phyloP scores from a whole-genome alignment of 2,329 filamentous ascomycete genomes.

The Rhynchosporium graminicola region DNA sequence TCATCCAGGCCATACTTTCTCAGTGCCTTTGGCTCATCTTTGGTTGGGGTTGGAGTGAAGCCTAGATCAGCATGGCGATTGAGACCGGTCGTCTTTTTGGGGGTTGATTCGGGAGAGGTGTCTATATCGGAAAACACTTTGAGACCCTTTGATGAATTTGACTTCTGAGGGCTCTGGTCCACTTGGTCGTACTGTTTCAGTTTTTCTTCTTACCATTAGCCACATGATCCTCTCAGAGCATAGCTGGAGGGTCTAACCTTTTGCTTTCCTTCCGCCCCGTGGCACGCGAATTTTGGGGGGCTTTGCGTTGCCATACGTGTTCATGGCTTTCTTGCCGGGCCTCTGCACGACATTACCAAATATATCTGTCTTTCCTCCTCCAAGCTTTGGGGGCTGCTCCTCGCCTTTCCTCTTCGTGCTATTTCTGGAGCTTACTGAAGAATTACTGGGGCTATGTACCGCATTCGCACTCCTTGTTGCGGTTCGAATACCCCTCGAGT shows the following conservation, averaged over 20 bases:
- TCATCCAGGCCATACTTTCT: slow-evolving; percentile 3
- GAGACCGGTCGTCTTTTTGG: neutral
- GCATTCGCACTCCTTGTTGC: neutral
- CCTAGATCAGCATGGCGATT: neutral
- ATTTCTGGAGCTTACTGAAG: slow-evolving; percentile 15
- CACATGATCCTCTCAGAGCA: no score
- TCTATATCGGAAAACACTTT: slow-evolving; percentile 2
- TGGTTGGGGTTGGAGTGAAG: neutral
- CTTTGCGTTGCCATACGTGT: neutral
- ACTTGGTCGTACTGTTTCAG: neutral
- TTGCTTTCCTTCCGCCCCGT: neutral
- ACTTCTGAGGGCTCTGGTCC: slow-evolving; percentile 6
- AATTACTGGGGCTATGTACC: neutral
- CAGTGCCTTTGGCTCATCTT: slow-evolving; percentile 1
- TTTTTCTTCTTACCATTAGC: slow-evolving; percentile 9
- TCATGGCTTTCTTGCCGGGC: neutral
- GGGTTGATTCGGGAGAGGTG: slow-evolving; percentile 9
- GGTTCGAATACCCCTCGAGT: neutral
- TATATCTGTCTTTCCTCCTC: slow-evolving; percentile 24
- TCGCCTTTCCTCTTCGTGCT: slow-evolving; percentile 30
- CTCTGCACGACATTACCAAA: slow-evolving; percentile 19
- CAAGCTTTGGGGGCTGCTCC: slow-evolving; percentile 22
- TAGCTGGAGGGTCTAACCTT: neutral
- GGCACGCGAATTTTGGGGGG: slow-evolving; percentile 1
- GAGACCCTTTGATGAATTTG: neutral